Conservation (phyloP, 78 protist genomes). For the Parvularia atlantis region DNA sequence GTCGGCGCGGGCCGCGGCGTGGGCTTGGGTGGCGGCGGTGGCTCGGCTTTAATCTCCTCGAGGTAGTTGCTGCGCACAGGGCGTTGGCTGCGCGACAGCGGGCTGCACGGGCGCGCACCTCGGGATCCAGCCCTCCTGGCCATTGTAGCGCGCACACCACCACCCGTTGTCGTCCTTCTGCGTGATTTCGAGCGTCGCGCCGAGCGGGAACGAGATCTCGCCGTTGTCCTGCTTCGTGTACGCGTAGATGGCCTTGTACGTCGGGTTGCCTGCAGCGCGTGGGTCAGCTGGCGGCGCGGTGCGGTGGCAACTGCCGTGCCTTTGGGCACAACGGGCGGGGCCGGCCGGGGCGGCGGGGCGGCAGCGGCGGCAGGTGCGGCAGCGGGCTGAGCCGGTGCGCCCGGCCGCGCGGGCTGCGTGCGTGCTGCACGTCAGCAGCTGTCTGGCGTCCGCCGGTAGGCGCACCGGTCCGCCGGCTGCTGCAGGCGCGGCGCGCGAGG, state of each 20-base stretch:
- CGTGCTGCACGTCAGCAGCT: neutral
- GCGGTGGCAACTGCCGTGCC: too few species aligned
- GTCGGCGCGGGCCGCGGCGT: too few species aligned
- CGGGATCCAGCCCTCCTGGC: neutral
- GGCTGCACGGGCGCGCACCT: too few species aligned
- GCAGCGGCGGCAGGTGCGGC: neutral
- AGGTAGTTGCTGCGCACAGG: constrained; percentile 8
- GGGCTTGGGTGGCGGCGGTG: too few species aligned
- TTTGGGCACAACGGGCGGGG: neutral
- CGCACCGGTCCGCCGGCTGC: too few species aligned
- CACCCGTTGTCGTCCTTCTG: constrained; percentile 7
- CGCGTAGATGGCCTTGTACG: neutral
- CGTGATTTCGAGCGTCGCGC: neutral
- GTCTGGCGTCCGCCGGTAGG: too few species aligned
- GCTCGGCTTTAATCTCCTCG: neutral
- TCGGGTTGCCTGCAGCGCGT: too few species aligned
- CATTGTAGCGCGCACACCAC: constrained; percentile 8
- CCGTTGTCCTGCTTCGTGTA: neutral
- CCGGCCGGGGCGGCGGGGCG: neutral
- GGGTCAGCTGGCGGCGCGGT: too few species aligned
- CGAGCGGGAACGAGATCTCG: constrained; percentile 7
- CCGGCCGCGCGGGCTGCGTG: neutral
- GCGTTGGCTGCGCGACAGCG: neutral
- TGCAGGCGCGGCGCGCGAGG: neutral
- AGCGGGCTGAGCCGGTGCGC: neutral